These are phyloP conservation scores for Desmodesmus armatus DNA, from an alignment of 139 green algal genomes.

Conservation along the genomic window DNA sequence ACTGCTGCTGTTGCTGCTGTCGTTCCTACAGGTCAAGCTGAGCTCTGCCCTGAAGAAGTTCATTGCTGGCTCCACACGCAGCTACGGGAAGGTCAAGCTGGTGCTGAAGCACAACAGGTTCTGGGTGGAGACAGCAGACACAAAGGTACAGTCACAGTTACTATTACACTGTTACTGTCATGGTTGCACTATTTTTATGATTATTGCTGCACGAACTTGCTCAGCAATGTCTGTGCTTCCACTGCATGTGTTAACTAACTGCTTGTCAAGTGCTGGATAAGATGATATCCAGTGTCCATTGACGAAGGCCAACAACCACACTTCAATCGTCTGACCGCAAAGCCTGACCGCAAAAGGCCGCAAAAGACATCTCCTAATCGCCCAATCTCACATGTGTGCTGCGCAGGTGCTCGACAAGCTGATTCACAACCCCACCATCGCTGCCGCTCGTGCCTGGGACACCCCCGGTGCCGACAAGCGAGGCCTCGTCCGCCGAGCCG, in stretches of 20 bases:
- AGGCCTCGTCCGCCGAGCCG: slow-evolving; percentile 46
- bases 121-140: slow-evolving; percentile 91
- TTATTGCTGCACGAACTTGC: no score
- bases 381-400: background rate
- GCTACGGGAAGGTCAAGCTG: slow-evolving; percentile 98
- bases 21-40: slow-evolving; percentile 5
- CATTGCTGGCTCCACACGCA: slow-evolving; percentile 88
- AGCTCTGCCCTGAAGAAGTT: slow-evolving; percentile 66
- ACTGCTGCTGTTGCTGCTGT: background rate
- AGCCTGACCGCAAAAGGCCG: no score
- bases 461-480: slow-evolving; percentile 8
- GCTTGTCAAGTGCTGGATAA: background rate
- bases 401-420: slow-evolving; percentile 70
- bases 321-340: no score
- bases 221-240: background rate
- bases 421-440: slow-evolving; percentile 65
- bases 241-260: background rate
- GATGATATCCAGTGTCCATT: no score
- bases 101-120: slow-evolving; percentile 97
- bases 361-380: no score
- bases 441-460: slow-evolving; percentile 2
- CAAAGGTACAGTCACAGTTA: slow-evolving; percentile 74
- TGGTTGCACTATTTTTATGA: no score
- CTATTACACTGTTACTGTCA: no score
- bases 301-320: no score